phyloP scores from a whole-genome alignment of 2,329 filamentous ascomycete species.

The Pyricularia grisea region DNA sequence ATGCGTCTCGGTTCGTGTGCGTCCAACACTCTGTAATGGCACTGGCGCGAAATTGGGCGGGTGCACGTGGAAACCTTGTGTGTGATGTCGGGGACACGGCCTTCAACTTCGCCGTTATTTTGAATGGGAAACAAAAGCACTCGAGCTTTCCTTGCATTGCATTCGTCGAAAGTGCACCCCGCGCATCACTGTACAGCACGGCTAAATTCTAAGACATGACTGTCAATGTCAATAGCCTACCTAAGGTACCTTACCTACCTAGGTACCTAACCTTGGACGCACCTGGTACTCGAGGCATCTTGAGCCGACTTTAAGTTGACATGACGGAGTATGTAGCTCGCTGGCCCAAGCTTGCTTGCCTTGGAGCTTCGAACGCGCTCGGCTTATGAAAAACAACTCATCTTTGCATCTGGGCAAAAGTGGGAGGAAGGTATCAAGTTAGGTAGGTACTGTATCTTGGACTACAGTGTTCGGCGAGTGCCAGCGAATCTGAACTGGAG shows the following conservation, averaged over 20 bases:
- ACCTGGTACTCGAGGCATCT: neutral
- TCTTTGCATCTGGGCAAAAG: neutral
- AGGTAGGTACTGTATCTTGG: neutral
- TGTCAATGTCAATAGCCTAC: neutral
- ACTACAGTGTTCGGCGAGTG: neutral
- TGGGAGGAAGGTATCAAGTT: neutral
- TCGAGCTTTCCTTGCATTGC: neutral
- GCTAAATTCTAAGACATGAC: neutral
- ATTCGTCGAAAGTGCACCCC: neutral
- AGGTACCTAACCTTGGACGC: neutral
- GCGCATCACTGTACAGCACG: neutral
- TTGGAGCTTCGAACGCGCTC: neutral
- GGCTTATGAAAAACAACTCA: neutral
- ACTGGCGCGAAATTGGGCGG: neutral
- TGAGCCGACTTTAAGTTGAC: neutral
- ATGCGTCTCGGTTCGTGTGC: neutral
- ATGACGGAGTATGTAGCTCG: neutral
- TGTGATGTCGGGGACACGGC: neutral
- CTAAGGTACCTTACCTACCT: no score
- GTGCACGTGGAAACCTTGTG: neutral
- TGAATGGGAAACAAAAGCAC: neutral
- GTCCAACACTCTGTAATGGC: neutral
- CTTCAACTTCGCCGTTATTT: neutral
- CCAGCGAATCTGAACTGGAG: neutral
- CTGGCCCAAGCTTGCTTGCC: neutral